These are phyloP conservation scores for Closterium sp. DNA, from an alignment of 139 green algal species.

Conservation along the genomic window DNA sequence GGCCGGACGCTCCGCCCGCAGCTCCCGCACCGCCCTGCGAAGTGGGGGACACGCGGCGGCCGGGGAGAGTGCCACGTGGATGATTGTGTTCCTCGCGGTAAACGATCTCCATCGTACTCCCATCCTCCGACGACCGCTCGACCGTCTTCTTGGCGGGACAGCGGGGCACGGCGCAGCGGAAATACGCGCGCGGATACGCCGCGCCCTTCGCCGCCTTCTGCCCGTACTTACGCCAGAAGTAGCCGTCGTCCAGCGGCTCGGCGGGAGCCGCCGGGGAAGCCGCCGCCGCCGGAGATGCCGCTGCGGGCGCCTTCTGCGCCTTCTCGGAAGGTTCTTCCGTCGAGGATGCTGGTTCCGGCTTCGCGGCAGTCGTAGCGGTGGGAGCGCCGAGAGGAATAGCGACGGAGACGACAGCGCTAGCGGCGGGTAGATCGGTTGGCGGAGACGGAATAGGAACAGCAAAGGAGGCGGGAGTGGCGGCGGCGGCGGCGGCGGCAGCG, in stretches of 20 bases:
- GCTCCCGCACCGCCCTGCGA: background rate
- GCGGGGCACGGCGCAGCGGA: slow-evolving; percentile 44
- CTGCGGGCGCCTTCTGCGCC: background rate
- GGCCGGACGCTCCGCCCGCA: too few relatives aligned
- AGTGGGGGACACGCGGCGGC: background rate
- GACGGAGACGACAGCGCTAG: background rate
- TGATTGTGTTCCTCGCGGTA: slow-evolving; percentile 48
- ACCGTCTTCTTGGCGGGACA: slow-evolving; percentile 53
- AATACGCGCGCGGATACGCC: slow-evolving; percentile 50
- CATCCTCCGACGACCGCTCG: slow-evolving; percentile 26
- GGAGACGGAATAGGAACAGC: background rate
- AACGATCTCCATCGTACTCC: slow-evolving; percentile 1
- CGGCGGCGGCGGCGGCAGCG: background rate
- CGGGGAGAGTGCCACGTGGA: background rate
- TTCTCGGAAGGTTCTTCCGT: too few relatives aligned
- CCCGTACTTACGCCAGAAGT: slow-evolving; percentile 59
- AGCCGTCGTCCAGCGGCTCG: slow-evolving; percentile 43
- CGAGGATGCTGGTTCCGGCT: background rate
- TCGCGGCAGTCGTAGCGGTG: background rate
- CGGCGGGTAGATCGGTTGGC: too few relatives aligned
- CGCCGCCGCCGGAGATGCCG: background rate
- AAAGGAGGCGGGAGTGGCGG: background rate
- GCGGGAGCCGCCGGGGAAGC: too few relatives aligned
- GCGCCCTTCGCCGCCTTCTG: slow-evolving; percentile 56
- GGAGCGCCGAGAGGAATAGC: background rate